phyloP scores from a whole-genome alignment of 2,329 filamentous ascomycete genomes.

The Coccinonectria pachysandricola region DNA sequence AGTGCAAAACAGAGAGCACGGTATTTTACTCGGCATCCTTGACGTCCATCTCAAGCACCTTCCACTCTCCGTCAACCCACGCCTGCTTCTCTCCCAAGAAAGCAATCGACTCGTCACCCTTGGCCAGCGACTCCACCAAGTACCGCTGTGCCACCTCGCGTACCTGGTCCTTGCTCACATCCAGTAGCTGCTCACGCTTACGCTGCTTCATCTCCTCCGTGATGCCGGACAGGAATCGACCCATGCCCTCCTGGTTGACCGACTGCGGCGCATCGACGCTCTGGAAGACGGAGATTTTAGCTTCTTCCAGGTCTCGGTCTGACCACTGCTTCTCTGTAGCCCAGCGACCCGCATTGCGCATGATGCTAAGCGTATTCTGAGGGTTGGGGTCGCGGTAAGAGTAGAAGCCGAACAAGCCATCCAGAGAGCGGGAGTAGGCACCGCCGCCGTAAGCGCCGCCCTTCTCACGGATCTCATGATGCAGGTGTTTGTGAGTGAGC shows the following conservation, averaged over 20 bases:
- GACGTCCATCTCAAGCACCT: conserved; percentile 63
- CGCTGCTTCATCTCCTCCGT: conserved; percentile 82
- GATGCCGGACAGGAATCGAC: conserved; percentile 72
- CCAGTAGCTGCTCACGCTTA: conserved; percentile 73
- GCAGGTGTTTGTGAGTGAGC: conserved; percentile 89
- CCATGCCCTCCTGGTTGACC: conserved; percentile 81
- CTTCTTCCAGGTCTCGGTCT: conserved; percentile 81
- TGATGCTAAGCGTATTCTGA: conserved; percentile 74
- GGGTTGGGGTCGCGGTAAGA: conserved; percentile 96
- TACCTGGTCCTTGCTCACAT: conserved; percentile 74
- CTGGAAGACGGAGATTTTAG: conserved; percentile 93
- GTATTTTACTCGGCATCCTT: conserved; percentile 30
- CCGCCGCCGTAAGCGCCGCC: conserved; percentile 93
- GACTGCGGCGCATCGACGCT: conserved; percentile 77
- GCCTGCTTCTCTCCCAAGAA: conserved; percentile 77
- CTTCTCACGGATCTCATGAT: conserved; percentile 96
- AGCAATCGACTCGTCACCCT: conserved; percentile 50
- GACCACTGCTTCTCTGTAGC: conserved; percentile 74
- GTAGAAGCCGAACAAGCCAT: conserved; percentile 88
- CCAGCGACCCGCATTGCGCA: conserved; percentile 73
- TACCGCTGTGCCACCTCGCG: conserved; percentile 72
- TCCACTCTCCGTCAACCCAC: conserved; percentile 68
- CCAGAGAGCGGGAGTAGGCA: conserved; percentile 68
- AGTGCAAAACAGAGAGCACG: too few species aligned
- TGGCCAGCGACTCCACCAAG: conserved; percentile 56